Percentiles rank a stretch among this genome's conserved stretches.
phyloP scores from a whole-genome alignment of 257 asterid species.

The Forsythia suspensa region DNA sequence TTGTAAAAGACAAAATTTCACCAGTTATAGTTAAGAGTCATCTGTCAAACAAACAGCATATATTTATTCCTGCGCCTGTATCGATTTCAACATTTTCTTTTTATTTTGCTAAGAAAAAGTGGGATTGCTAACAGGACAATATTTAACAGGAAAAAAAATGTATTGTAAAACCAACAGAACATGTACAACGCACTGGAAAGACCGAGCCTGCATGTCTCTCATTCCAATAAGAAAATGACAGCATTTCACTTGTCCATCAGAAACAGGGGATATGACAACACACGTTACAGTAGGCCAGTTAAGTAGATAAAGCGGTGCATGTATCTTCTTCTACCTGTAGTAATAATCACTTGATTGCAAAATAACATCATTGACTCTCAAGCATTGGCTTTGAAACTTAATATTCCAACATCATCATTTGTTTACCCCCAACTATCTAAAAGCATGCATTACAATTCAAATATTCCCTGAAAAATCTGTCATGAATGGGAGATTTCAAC shows the following conservation, averaged over 20 bases:
- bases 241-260: background rate
- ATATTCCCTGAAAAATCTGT: constrained; percentile 95
- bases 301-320: background rate
- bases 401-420: background rate
- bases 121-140: too few species aligned
- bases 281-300: background rate
- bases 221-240: too few species aligned
- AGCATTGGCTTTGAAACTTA: background rate
- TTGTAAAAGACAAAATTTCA: too few species aligned
- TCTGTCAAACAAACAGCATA: too few species aligned
- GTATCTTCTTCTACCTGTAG: background rate
- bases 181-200: too few species aligned
- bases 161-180: too few species aligned
- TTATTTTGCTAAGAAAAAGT: too few species aligned
- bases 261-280: background rate
- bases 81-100: too few species aligned
- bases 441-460: constrained; percentile 27
- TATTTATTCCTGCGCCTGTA: too few species aligned
- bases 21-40: too few species aligned
- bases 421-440: background rate
- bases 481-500: constrained; percentile 55
- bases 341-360: background rate
- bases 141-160: too few species aligned
- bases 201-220: too few species aligned
- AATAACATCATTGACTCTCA: background rate